Base-by-base conservation (phyloP, 805 yeast genomes). In the Saturnispora sanitii region DNA sequence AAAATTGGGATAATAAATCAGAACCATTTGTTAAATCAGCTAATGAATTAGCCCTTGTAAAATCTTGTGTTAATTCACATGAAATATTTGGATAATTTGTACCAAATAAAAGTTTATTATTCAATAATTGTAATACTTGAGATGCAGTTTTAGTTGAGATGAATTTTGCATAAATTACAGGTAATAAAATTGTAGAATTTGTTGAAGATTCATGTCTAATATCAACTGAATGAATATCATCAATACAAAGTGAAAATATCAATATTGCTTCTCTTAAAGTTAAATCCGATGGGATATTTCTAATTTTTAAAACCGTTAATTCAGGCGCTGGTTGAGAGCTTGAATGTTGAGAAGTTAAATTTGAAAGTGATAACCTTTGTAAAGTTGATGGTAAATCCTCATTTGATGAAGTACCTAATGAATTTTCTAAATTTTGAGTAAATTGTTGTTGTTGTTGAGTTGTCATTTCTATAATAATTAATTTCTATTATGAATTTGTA, bases 231-330 rank as follows among this genome's bases (percentile, higher is more conserved):
- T 57, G 35, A 27, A 69, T 47, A 35, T 79, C 79, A 49, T 79
- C 85, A 46, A 67, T 61, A n/a, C 84, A 82, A 41, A 82, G 61
- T 5, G 90, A 71, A 55, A 82, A 82, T 6, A 82, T 68, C 13
- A 79, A 65, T 37, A 71, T 66, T 2, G 83, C 78, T 56, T 82
- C 94, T 56, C 92, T 70, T 27, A 68, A 48, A 2, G 82, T 58
- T 22, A 82, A 63, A 58, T 82, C 86, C 4, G 60, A 49, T 7
- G 94, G 92, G 11, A 79, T 53, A 52, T 79, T 79, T 49, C 65
- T 64, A 38, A 82, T 53, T 45, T 63, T 67, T 34, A 77, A 45
- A 20, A 54, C 43, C 5, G 40, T 19, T 4, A 25, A 38, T 18
- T 33, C 35, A 6, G 26, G 36, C 11, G 36, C 18, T 20, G 26